phyloP scores from a whole-genome alignment of 73 alveolate species.

The Urostyla sp. region DNA sequence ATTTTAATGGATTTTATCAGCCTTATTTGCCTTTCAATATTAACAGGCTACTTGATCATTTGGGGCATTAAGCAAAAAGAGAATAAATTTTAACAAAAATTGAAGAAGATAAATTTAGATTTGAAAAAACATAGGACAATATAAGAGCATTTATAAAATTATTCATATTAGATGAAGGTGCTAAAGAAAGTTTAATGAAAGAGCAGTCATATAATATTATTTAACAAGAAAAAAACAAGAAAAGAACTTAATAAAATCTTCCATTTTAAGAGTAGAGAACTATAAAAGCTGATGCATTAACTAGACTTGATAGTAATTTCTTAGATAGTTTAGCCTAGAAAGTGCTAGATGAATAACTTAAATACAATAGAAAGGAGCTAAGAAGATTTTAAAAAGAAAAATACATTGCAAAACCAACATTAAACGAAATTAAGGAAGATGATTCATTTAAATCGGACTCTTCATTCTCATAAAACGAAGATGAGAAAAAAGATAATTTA shows the following conservation, averaged over 20 bases:
- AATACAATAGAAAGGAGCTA: neutral
- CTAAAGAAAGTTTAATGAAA: neutral
- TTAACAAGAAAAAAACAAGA: neutral
- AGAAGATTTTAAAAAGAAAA: neutral
- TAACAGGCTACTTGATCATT: neutral
- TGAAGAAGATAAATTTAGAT: neutral
- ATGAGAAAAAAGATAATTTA: too few species aligned
- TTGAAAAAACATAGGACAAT: neutral
- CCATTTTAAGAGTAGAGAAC: neutral
- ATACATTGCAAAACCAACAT: neutral
- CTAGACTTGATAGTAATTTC: neutral
- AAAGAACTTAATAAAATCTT: neutral
- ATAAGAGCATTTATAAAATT: constrained; percentile 7
- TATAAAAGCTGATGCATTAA: neutral
- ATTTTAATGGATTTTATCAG: neutral
- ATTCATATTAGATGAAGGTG: constrained; percentile 9
- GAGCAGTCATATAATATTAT: neutral
- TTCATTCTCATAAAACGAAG: too few species aligned
- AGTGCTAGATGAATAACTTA: neutral
- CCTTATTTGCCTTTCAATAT: constrained; percentile 7
- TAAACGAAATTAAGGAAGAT: neutral
- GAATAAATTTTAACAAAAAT: neutral
- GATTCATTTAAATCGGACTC: constrained; percentile 22
- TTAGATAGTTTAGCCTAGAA: neutral
- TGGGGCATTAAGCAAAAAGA: neutral